Evolutionary conservation across 352 stramenopile genomes (phyloP).

Genomic region (Globisporangium parvum): DNA sequence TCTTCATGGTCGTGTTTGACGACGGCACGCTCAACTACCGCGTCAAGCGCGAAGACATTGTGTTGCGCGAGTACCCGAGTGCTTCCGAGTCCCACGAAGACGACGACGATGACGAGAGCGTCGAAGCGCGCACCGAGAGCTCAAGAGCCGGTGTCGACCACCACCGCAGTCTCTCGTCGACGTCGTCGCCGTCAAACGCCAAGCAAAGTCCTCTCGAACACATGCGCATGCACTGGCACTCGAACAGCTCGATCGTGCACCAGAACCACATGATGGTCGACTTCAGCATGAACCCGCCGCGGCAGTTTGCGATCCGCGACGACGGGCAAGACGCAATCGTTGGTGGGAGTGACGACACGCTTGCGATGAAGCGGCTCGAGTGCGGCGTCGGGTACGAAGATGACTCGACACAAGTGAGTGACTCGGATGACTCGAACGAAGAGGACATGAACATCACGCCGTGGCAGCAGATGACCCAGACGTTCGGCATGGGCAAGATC

Average conservation of each 20-base stretch:
- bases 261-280: slow-evolving; percentile 34
- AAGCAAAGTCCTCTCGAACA: slow-evolving; percentile 3
- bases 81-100: neutral
- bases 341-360: slow-evolving; percentile 12
- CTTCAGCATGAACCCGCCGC: slow-evolving; percentile 35
- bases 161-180: neutral
- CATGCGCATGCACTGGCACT: slow-evolving; percentile 9
- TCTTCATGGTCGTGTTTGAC: slow-evolving; percentile 82
- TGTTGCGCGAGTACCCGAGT: slow-evolving; percentile 22
- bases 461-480: slow-evolving; percentile 84
- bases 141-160: neutral
- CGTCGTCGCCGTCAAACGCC: neutral
- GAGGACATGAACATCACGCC: slow-evolving; percentile 75
- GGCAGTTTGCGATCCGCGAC: slow-evolving; percentile 19
- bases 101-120: neutral
- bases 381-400: slow-evolving; percentile 70
- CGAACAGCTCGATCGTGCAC: slow-evolving; percentile 12
- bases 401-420: slow-evolving; percentile 78
- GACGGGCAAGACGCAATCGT: slow-evolving; percentile 24
- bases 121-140: neutral
- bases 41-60: slow-evolving; percentile 58
- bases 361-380: slow-evolving; percentile 67
- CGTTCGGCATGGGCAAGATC: slow-evolving; percentile 65
- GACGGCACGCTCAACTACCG: slow-evolving; percentile 71
- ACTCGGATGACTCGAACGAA: slow-evolving; percentile 72